Base-by-base conservation (phyloP, 2,329 filamentous ascomycete species). In the Teratosphaeria zuluensis region DNA sequence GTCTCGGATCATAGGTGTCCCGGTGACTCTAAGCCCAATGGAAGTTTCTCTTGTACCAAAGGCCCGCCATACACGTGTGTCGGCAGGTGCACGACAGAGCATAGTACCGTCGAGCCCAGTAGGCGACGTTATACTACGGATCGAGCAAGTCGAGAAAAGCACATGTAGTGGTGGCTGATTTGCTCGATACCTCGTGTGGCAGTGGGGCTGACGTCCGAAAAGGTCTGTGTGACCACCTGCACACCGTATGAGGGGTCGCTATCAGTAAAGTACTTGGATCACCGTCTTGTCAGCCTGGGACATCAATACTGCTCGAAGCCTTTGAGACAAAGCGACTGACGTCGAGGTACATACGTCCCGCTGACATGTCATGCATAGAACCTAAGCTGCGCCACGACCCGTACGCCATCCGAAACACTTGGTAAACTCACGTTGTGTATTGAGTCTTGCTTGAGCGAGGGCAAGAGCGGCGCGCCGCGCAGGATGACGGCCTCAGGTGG, bases 401-500 rank as follows among this genome's bases (percentile, higher is more conserved):
- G 31, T 42, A 55, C 14, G 6, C 16, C 4, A 19, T 19, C 42
- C 11, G n/a, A 19, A 19, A 31, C 51, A 19, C 51, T 16, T 38
- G n/a, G 51, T 19, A 33, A 51, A 46, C 38, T 51, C 33, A 55
- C n/a, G 21, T n/a, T 52, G 21, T 53, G 51, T 14, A 28, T 33
- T 53, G 16, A 12, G 51, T 14, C n/a, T 12, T 42, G 35, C 12
- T 16, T 42, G 35, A 14, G 14, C 35, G 35, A 14, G 35, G 9
- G 48, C n/a, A 30, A 31, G 28, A 31, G 51, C 24, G 11, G 14
- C 24, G 11, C 14, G 51, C 24, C n/a, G 21, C 16, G 32, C 53
- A 58, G 48, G 14, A 58, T 59, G 59, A 57, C 60, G 28, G 62
- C 54, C 8, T 38, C 51, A 12, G 35, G 28, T 21, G 51, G 51